Base-by-base conservation (phyloP, 495 filamentous ascomycete genomes). In the Cryomyces minteri region DNA sequence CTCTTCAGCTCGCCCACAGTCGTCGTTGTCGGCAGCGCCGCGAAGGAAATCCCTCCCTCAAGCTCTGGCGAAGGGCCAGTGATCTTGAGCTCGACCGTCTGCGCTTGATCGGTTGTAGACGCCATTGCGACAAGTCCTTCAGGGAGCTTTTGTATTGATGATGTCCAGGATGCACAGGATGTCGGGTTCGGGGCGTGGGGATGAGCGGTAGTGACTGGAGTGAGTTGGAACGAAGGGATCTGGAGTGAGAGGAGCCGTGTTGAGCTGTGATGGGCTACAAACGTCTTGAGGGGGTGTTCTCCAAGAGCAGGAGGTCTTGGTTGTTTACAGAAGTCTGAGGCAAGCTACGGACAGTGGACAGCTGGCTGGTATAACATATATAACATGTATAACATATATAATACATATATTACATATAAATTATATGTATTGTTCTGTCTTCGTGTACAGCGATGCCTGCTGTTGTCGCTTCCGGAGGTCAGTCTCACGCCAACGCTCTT, bases 11-110 rank as follows among this genome's bases (percentile, higher is more conserved):
- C 52, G 40, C 43, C 54, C 7, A 64, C 54, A 9, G 60, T 63
- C 8, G 55, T 58, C 3, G 50, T 32, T 10, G 48, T 43, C 10
- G 53, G 48, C 5, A 62, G 37, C 8, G 42, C 32, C 6, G 45
- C 38, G 31, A 62, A 49, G 29, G 39, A 37, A 31, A 63, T 37
- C 34, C 44, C 48, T 43, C 43, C 41, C 11, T 51, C 46, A 41
- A 61, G 43, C 43, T 60, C 60, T 32, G 58, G 41, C 7, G 59
- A 60, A 8, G 58, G 60, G 8, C 59, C 60, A 30, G 62, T 54
- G 30, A 63, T 45, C 40, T 58, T 59, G 12, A 59, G 49, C 33
- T 55, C 50, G 50, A 58, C 53, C 25, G 38, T 5, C 36, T 29
- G 9, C 12, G 25, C 12, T 40, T 5, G 4, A 38, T 12, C 4